Evolutionary conservation across 768 basidiomycete species (phyloP), one percentile per base, ranked within the genome.

Genomic region (Suillus paluster): DNA sequence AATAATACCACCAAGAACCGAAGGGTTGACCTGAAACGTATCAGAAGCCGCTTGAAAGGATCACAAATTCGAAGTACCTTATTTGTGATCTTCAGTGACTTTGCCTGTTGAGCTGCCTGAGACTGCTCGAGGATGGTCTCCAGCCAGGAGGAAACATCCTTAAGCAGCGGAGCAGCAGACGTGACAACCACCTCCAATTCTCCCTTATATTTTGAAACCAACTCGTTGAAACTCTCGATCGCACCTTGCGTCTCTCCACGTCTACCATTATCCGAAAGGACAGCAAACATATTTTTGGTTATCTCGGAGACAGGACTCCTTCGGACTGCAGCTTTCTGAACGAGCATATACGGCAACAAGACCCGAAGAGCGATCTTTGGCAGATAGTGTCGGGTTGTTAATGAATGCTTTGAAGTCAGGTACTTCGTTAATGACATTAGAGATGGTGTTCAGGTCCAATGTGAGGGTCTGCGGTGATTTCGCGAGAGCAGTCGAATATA

Each of bases 151-250:
- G 92, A 83, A 65, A 88, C 75, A 67, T 94, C 91, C 80, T 81
- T 90, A 60, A 92, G 83, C 63, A 99, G 83, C 15, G 95, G 87
- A 34, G 86, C 70, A 17, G 94, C 94, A 42, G 93, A 95, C 58
- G 96, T 97, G 79, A 99, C 92, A 60, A 87, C 84, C 64, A 99
- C 92, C 72, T 90, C 92, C 65, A 98, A 80, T 80, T 99, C 97
- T 68, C 97, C 97, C 76, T 86, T 90, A 84, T 98, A 86, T 70
- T 91, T 87, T 49, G 92, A 79, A 63, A 97, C 89, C 66, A 99
- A 87, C 74, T 90, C 89, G 68, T 92, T 89, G 81, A 98, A 98
- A 63, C 92, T 94, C 72, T 91, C 87, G 70, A 98, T 92, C 66
- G 97, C 94, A 63, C 89, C 89, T 68, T 86, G 80, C 19, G 92